Evolutionary conservation across 2,329 filamentous ascomycete species (phyloP), one percentile per base, ranked within the genome.

Genomic region (Septoria petroselini): DNA sequence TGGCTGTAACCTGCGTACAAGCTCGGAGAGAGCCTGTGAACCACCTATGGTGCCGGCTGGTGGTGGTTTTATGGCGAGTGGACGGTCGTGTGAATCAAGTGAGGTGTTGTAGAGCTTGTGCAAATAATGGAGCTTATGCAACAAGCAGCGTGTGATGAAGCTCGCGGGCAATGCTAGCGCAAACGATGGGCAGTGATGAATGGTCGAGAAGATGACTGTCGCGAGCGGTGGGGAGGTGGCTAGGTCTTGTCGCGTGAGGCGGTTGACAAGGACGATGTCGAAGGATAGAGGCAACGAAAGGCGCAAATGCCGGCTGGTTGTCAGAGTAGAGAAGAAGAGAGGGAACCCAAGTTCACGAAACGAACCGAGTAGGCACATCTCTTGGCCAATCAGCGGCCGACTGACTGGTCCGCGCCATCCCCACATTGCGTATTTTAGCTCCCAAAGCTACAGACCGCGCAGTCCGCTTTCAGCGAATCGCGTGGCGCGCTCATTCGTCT

Each of bases 1-100:
- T 52, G 54, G 49, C 37, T 54, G 54, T 27, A 62, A 46, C 29
- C 49, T 55, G 39, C 38, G 46, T 50, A 64, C 54, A 46, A 62
- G 62, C 47, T 58, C 45, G 35, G 44, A 48, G 18, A 62, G 48
- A 50, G 60, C 62, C 54, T 57, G 60, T 48, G 60, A 62, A 23
- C 54, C 61, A 54, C 61, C 61, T 60, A 62, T 62, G 50, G 38
- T 62, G 57, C 30, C 48, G 52, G 49, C 45, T 41, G 27, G 35
- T 19, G 35, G 19, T 41, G 34, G 25, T 44, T 15, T 30, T 35
- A 12, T 18, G 45, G n/a, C 17, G 29, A 17, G 34, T 27, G 23
- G 45, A 15, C n/a, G 45, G 19, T 15, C 17, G 45, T 41, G 27
- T 12, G 15, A 17, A 11, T 18, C 19, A 35, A 35, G 30, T 41